These are phyloP conservation scores for Quercus phellos DNA, from an alignment of 331 rosid species.

Conservation along the genomic window DNA sequence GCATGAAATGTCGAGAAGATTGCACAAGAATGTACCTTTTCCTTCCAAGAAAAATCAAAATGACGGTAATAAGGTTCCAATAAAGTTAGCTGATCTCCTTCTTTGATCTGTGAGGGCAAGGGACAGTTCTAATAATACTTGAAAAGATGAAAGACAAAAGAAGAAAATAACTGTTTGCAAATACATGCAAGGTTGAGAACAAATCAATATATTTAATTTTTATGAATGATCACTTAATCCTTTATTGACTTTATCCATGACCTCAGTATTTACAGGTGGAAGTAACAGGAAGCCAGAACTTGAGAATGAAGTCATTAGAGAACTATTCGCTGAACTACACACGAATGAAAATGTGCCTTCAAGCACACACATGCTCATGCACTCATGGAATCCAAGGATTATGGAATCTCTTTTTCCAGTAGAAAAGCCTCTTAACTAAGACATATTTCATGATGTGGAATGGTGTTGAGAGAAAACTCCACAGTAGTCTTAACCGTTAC, in stretches of 20 bases:
- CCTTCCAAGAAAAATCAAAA: conserved; percentile 60
- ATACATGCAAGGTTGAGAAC: not conserved
- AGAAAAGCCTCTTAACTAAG: too few relatives aligned
- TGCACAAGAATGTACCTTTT: conserved; percentile 45
- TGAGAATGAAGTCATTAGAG: not conserved
- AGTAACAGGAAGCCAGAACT: not conserved
- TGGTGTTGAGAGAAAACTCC: too few relatives aligned
- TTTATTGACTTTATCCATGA: not conserved
- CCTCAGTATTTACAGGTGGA: not conserved
- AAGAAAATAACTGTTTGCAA: not conserved
- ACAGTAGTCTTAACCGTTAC: too few relatives aligned
- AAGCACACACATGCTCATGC: not conserved
- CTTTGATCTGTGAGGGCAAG: conserved; percentile 62
- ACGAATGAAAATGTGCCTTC: not conserved
- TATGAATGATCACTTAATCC: not conserved
- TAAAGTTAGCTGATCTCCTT: conserved; percentile 74
- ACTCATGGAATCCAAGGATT: not conserved
- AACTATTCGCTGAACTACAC: not conserved
- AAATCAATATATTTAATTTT: not conserved
- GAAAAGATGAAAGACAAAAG: conserved; percentile 10
- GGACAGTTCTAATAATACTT: conserved; percentile 15
- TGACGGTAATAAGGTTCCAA: conserved; percentile 58
- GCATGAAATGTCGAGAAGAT: not conserved
- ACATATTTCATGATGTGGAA: too few relatives aligned
- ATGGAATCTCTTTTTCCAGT: not conserved